phyloP scores from a whole-genome alignment of 495 filamentous ascomycete species.

The Aspergillus haitiensis region DNA sequence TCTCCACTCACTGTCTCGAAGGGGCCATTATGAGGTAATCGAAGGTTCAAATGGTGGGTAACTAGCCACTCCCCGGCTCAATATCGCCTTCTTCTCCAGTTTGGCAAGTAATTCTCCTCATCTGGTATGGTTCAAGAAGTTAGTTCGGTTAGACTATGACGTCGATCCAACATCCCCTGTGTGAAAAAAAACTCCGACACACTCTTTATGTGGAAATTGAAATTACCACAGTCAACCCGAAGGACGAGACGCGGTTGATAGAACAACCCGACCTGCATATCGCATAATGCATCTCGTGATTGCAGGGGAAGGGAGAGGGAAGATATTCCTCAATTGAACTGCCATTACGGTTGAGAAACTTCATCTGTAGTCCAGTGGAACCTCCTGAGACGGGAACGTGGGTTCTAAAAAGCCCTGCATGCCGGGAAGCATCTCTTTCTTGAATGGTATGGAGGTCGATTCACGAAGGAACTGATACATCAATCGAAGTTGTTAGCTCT shows the following conservation, averaged over 20 bases:
- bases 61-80: neutral
- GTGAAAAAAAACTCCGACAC: neutral
- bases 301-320: neutral
- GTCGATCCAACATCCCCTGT: neutral
- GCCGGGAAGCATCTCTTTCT: neutral
- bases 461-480: neutral
- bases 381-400: neutral
- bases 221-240: neutral
- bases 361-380: neutral
- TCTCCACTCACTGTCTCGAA: conserved; percentile 13
- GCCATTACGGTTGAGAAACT: neutral
- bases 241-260: neutral
- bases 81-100: conserved; percentile 1
- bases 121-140: neutral
- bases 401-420: neutral
- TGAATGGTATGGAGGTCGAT: neutral
- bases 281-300: conserved; percentile 14
- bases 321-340: neutral
- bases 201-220: neutral
- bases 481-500: neutral
- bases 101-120: neutral
- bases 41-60: neutral
- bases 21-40: conserved; percentile 23
- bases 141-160: conserved; percentile 3
- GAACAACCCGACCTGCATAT: neutral